phyloP scores from a whole-genome alignment of 306 rosid species.

The Lathyrus aphaca region DNA sequence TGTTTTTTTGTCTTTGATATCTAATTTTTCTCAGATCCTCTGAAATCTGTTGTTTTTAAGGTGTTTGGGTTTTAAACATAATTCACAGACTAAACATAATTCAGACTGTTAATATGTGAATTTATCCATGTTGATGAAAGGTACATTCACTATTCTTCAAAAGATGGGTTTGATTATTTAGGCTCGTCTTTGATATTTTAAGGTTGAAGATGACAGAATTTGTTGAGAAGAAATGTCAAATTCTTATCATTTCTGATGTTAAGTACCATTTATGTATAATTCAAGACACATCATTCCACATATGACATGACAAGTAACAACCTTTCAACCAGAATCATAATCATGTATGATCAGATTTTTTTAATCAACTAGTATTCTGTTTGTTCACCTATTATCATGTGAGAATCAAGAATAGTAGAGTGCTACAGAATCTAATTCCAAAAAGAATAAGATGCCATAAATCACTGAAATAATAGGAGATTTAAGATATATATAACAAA shows the following conservation, averaged over 20 bases:
- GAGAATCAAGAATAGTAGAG: conserved; percentile 28
- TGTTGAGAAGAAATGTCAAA: background rate
- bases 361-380: background rate
- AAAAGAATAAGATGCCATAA: conserved; percentile 34
- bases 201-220: background rate
- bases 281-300: background rate
- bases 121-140: no score
- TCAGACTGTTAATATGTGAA: no score
- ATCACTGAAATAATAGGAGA: conserved; percentile 22
- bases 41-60: no score
- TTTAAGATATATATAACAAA: conserved; percentile 19
- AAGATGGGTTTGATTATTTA: no score
- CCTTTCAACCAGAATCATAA: background rate
- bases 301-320: background rate
- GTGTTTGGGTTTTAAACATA: no score
- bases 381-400: background rate
- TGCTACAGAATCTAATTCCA: conserved; percentile 37
- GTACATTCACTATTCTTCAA: no score
- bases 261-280: background rate
- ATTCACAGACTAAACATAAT: no score
- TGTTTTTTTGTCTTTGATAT: no score
- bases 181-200: background rate
- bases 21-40: no score
- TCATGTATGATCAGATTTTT: background rate
- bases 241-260: background rate